A percentile compares a stretch with the other conserved stretches of the same genome.
Conservation (phyloP, 179 eudicot species). For the Amaranthus tricolor region DNA sequence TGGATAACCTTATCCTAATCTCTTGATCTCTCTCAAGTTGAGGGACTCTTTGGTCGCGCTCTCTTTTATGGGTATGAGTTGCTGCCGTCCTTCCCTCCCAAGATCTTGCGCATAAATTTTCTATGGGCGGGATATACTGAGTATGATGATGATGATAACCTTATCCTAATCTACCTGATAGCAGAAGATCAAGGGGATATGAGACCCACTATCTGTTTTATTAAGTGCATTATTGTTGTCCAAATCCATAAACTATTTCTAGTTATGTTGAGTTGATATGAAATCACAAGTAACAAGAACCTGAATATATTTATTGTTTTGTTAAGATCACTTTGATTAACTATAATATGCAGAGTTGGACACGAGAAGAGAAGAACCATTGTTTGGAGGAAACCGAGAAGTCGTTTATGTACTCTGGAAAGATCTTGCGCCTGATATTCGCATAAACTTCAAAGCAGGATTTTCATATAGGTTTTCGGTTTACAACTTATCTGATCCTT, state of each 20-base stretch:
- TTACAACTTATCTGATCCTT: no score
- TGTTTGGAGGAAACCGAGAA: slow-evolving; percentile 92
- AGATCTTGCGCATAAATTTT: no score
- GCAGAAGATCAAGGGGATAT: neutral
- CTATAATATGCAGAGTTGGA: slow-evolving; percentile 57
- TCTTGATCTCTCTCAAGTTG: no score
- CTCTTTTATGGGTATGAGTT: no score
- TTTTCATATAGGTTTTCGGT: neutral
- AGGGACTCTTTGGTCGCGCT: no score
- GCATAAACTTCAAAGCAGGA: slow-evolving; percentile 28
- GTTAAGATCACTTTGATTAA: slow-evolving; percentile 5
- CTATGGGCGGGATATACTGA: no score
- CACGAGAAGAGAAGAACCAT: slow-evolving; percentile 86
- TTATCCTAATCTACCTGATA: neutral
- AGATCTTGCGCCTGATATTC: slow-evolving; percentile 67
- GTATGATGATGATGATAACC: no score
- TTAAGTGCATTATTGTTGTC: neutral
- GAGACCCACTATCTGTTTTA: neutral
- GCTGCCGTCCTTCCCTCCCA: no score
- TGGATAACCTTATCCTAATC: neutral
- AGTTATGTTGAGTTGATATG: neutral
- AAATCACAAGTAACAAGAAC: neutral
- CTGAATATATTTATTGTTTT: neutral
- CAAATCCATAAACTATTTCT: neutral
- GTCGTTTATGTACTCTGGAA: slow-evolving; percentile 69